phyloP scores from a whole-genome alignment of 1,284 basidiomycete genomes.

The Heterobasidion annosum region DNA sequence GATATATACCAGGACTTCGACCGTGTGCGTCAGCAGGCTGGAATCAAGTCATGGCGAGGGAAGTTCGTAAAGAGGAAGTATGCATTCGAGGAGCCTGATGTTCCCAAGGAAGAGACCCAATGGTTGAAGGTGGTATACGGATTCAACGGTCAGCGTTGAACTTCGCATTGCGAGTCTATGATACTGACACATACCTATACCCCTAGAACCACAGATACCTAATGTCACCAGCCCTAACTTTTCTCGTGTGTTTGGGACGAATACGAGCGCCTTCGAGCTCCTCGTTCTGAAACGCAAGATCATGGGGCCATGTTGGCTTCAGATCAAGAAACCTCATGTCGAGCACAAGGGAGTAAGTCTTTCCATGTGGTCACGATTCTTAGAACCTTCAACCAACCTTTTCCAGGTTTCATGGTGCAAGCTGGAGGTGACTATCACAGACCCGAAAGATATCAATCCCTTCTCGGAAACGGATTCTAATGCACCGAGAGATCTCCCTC shows the following conservation, averaged over 20 bases:
- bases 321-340: slow-evolving; percentile 67
- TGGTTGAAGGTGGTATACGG: slow-evolving; percentile 94
- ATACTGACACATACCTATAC: not conserved
- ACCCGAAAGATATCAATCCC: slow-evolving; percentile 86
- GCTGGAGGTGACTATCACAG: slow-evolving; percentile 77
- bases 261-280: slow-evolving; percentile 88
- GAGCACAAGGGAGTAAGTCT: slow-evolving; percentile 67
- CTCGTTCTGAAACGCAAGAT: slow-evolving; percentile 96
- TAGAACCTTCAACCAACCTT: not conserved
- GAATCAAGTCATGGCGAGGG: slow-evolving; percentile 72
- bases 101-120: slow-evolving; percentile 73
- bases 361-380: slow-evolving; percentile 4
- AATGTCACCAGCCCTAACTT: slow-evolving; percentile 80
- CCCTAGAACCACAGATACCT: slow-evolving; percentile 56
- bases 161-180: not conserved
- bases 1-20: slow-evolving; percentile 89
- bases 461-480: slow-evolving; percentile 65
- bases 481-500: slow-evolving; percentile 80
- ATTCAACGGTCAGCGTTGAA: slow-evolving; percentile 53
- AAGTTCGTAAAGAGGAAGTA: slow-evolving; percentile 90
- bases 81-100: slow-evolving; percentile 82
- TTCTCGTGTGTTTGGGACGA: slow-evolving; percentile 86
- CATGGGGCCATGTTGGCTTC: slow-evolving; percentile 98
- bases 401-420: slow-evolving; percentile 89
- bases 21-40: slow-evolving; percentile 60